phyloP scores from a whole-genome alignment of 768 basidiomycete species.

The Lentinula sp. region DNA sequence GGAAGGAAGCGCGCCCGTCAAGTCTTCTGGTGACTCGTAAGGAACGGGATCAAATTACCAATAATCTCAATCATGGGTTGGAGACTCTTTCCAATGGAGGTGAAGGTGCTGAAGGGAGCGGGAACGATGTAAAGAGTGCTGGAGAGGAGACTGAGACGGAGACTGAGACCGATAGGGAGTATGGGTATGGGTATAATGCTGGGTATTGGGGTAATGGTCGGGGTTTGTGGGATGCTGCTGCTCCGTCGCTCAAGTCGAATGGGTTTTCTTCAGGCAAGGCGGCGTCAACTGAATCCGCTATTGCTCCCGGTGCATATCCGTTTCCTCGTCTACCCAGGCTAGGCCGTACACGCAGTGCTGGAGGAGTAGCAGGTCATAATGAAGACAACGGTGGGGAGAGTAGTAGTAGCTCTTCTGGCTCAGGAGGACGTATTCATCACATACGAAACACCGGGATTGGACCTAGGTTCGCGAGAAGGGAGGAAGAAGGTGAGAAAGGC shows the following conservation, averaged over 20 bases:
- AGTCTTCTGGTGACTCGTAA: slow-evolving; percentile 28
- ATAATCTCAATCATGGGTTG: background rate
- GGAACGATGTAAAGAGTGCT: background rate
- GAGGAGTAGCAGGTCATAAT: background rate
- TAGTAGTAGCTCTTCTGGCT: background rate
- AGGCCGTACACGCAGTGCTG: background rate
- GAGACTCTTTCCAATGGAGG: background rate
- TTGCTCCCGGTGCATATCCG: background rate
- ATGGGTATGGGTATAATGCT: slow-evolving; percentile 3
- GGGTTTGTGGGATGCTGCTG: background rate
- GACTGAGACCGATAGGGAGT: slow-evolving; percentile 29
- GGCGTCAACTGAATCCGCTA: background rate
- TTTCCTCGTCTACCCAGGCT: slow-evolving; percentile 1
- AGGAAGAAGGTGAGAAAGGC: background rate
- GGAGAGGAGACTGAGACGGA: slow-evolving; percentile 44
- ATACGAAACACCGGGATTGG: background rate
- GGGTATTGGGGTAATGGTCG: background rate
- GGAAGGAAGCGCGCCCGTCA: slow-evolving; percentile 64
- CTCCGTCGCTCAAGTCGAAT: background rate
- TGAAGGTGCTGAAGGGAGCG: background rate
- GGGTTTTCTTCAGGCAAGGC: background rate
- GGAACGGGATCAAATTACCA: background rate
- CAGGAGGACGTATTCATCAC: background rate
- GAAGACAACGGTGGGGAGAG: background rate
- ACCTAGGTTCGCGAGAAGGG: background rate